Evolutionary conservation across 805 yeast genomes (phyloP), one percentile per base, ranked within the genome.

Genomic region (Wickerhamiella domercqiae): DNA sequence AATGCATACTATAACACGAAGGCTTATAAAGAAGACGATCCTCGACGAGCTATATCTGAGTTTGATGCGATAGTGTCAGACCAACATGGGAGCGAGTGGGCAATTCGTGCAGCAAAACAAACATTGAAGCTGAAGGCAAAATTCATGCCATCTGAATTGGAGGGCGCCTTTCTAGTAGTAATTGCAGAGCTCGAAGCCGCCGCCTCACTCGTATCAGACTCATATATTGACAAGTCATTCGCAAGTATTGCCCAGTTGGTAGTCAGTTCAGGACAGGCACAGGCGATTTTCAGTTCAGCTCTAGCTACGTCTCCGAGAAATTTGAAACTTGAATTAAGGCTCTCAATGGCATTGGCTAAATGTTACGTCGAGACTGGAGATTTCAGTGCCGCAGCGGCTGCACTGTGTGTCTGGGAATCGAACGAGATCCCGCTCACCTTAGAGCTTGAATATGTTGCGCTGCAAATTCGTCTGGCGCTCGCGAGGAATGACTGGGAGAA

Each of bases 381-480:
- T 5, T 5, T 30, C 20, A 6, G 13, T 13, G 33, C 16, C 14
- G 26, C 26, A 24, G 26, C 9, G 26, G 26, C 9, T 29, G 62
- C 62, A 13, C 49, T 48, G 21, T 36, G 52, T 3, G 54, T 51
- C 36, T 40, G 56, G 17, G 36, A 38, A 29, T 44, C 50, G 32
- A n/a, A 30, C 21, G 18, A 16, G 5, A 7, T 30, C 6, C 21
- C 16, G 14, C 21, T 13, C n/a, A 30, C 14, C 6, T 47, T 55
- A 42, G 54, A 71, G 16, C 55, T 80, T 29, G 93, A 81, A 40
- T 63, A 75, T 1, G 65, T 77, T 16, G 79, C 90, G 0, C 63
- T 72, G 3, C 78, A 77, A 49, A 76, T 80, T 41, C 69, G 68
- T 38, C 63, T 71, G 32, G 60, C 65, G 24, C 59, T 72, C 2